Evolutionary conservation across 768 basidiomycete genomes (phyloP), one percentile per base, ranked within the genome.

Genomic region (Lactarius pseudohatsudake): DNA sequence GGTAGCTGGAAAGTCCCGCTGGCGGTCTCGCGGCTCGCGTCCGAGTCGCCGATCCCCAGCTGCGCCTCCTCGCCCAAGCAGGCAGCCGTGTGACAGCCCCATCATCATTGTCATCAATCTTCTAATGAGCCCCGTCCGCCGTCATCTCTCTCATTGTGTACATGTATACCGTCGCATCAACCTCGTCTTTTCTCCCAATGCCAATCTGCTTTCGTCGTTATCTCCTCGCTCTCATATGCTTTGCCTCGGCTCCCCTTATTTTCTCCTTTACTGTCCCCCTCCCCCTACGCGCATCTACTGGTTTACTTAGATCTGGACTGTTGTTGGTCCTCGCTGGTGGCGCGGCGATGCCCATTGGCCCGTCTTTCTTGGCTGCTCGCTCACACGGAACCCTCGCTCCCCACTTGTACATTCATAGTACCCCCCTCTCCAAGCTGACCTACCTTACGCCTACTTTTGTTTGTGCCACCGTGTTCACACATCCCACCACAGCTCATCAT

Each of bases 221-320:
- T 64, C 41, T 34, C 45, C 47, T 67, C n/a, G 66, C 66, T 64
- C 20, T 67, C 66, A 53, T 60, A 67, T 64, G 62, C 66, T 67
- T 59, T 60, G 38, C 22, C 13, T 4, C n/a, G 18, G 0, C 16
- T 28, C 2, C n/a, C 32, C 32, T 1, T 26, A 1, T 16, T 20
- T 20, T 32, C 22, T 20, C 22, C 13, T 40, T 4, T 30, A n/a
- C 36, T 40, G 32, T 64, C 58, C 22, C 43, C 43, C 20, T 43
- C 18, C 20, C 43, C 43, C 9, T 45, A 40, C 59, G 15, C 18
- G 20, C 59, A 65, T 61, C 22, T 40, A 34, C 41, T 28, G 18
- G 16, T 65, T 60, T 54, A 18, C 8, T 34, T 61, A 61, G 41
- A 63, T 56, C 30, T n/a, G 55, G 28, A n/a, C 32, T 56, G 10